phyloP scores from a whole-genome alignment of 208 protist species.

The Trichomonas vaginalis region DNA sequence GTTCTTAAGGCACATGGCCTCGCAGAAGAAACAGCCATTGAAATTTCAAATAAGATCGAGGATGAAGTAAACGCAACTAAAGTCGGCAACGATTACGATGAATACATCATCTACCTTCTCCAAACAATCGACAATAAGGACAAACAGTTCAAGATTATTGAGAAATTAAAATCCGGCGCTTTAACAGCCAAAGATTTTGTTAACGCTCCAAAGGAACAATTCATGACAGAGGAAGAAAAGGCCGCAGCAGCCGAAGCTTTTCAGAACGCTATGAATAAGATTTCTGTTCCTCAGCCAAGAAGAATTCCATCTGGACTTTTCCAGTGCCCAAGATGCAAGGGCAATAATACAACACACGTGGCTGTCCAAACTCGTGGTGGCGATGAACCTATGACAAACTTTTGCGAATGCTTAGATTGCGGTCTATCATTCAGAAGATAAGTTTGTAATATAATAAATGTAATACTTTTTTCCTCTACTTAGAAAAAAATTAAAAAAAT shows the following conservation, averaged over 20 bases:
- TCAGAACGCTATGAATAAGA: not conserved
- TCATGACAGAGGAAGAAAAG: not conserved
- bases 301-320: conserved; percentile 29
- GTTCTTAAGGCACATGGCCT: not conserved
- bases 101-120: not conserved
- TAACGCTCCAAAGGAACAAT: not conserved
- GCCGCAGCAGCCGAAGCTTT: too few species aligned
- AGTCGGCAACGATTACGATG: not conserved
- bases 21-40: not conserved
- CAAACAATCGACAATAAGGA: not conserved
- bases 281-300: not conserved
- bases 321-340: conserved; percentile 46
- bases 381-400: conserved; percentile 52
- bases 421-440: conserved; percentile 35
- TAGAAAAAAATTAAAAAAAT: too few species aligned
- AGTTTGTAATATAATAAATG: not conserved
- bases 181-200: not conserved
- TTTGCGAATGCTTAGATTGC: conserved; percentile 43
- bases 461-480: not conserved
- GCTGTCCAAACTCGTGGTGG: conserved; percentile 48
- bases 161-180: not conserved
- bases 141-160: not conserved
- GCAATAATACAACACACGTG: conserved; percentile 37
- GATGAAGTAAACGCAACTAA: not conserved
- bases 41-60: not conserved